Conservation (phyloP, 176 grass and related monocot species). For the Triticum monococcum region DNA sequence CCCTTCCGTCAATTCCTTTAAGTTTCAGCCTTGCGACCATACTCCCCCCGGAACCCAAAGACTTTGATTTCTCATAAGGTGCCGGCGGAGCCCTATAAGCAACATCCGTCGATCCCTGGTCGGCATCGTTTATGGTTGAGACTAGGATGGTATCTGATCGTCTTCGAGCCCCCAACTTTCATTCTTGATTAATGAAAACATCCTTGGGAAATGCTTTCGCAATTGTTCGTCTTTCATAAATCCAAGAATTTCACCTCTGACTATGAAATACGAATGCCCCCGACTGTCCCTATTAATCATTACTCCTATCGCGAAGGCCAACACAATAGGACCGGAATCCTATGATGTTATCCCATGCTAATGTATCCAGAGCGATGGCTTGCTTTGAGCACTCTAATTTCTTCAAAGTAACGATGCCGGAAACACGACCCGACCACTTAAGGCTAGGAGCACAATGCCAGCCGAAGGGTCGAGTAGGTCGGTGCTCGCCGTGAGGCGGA, state of each 20-base stretch:
- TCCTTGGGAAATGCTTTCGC: conserved; percentile 75
- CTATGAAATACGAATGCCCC: conserved; percentile 81
- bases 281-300: conserved; percentile 50
- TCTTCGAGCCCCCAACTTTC: conserved; percentile 75
- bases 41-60: conserved; percentile 53
- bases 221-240: conserved; percentile 79
- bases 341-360: conserved; percentile 62
- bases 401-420: conserved; percentile 2
- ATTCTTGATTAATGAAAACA: conserved; percentile 83
- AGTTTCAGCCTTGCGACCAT: conserved; percentile 36
- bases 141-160: conserved; percentile 60
- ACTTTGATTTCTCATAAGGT: conserved; percentile 96
- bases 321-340: conserved; percentile 47
- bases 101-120: conserved; percentile 69
- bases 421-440: not conserved
- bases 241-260: conserved; percentile 87
- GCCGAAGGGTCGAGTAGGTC: not conserved
- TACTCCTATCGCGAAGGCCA: conserved; percentile 24
- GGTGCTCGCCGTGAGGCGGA: not conserved
- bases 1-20: conserved; percentile 25
- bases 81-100: conserved; percentile 64
- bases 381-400: conserved; percentile 39
- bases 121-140: conserved; percentile 76
- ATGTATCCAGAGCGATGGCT: conserved; percentile 44
- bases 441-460: not conserved